These are phyloP conservation scores for Paracamarosporium sp. DNA, from an alignment of 2,329 filamentous ascomycete species.

Conservation along the genomic window DNA sequence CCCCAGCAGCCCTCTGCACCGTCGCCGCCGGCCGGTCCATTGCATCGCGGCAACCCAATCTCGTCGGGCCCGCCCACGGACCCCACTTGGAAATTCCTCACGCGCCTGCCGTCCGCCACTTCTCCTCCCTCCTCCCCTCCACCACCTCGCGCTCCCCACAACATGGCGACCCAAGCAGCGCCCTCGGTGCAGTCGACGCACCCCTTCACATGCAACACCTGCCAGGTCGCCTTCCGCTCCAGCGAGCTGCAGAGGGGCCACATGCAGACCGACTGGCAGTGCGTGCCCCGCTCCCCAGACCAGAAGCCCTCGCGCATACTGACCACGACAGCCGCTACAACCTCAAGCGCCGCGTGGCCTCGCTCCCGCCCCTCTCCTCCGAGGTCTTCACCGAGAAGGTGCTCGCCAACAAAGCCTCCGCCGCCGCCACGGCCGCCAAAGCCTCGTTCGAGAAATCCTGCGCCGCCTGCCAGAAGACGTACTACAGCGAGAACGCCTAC, in stretches of 20 bases:
- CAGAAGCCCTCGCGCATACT: not conserved
- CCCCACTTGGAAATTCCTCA: conserved; percentile 6
- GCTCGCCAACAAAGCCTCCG: conserved; percentile 83
- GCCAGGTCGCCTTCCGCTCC: conserved; percentile 93
- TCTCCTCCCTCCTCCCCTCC: not conserved
- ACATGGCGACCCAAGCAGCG: conserved; percentile 43
- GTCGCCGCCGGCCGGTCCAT: too few species aligned
- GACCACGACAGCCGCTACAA: conserved; percentile 78
- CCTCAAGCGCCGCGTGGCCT: conserved; percentile 90
- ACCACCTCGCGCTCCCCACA: not conserved
- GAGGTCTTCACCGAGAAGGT: conserved; percentile 97
- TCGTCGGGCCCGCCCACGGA: not conserved
- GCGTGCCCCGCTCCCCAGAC: conserved; percentile 53
- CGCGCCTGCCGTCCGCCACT: not conserved
- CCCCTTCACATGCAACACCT: conserved; percentile 98
- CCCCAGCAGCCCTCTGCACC: too few species aligned
- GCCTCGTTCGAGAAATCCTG: conserved; percentile 71
- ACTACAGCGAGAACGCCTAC: conserved; percentile 96
- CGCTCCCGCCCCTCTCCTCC: conserved; percentile 86
- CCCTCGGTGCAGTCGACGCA: conserved; percentile 58
- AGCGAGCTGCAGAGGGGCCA: conserved; percentile 92
- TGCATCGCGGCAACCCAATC: not conserved
- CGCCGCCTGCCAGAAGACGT: conserved; percentile 84
- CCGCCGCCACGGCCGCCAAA: conserved; percentile 51
- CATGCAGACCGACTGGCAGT: conserved; percentile 99